Evolutionary conservation across 208 protist species (phyloP).

Genomic region (Trichomonas gallinae): DNA sequence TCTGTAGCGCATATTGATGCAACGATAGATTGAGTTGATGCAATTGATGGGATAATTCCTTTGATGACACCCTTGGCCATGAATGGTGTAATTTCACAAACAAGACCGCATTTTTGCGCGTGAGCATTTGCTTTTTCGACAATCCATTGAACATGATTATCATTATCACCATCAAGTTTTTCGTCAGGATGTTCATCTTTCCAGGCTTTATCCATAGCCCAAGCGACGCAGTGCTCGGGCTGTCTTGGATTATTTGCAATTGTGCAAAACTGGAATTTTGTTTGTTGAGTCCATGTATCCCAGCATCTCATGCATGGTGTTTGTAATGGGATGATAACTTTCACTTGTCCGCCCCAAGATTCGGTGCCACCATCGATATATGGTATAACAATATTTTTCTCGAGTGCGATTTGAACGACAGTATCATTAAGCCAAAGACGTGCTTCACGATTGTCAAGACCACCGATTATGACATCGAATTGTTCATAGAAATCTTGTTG

Average conservation of each 20-base stretch:
- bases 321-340: slow-evolving; percentile 47
- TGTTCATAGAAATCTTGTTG: slow-evolving; percentile 5
- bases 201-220: slow-evolving; percentile 29
- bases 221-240: slow-evolving; percentile 45
- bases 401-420: slow-evolving; percentile 33
- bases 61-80: slow-evolving; percentile 72
- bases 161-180: slow-evolving; percentile 60
- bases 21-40: slow-evolving; percentile 88
- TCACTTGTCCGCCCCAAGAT: slow-evolving; percentile 62
- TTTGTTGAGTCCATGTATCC: neutral
- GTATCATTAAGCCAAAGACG: slow-evolving; percentile 75
- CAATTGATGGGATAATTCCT: slow-evolving; percentile 94
- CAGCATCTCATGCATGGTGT: slow-evolving; percentile 36
- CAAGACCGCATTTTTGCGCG: slow-evolving; percentile 68
- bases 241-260: slow-evolving; percentile 32
- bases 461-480: slow-evolving; percentile 33
- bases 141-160: slow-evolving; percentile 68
- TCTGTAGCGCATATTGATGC: slow-evolving; percentile 35
- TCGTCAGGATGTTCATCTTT: neutral
- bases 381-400: slow-evolving; percentile 58
- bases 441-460: slow-evolving; percentile 44
- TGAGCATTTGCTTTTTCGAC: slow-evolving; percentile 53
- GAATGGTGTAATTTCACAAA: slow-evolving; percentile 52
- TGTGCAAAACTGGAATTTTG: slow-evolving; percentile 35
- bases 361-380: slow-evolving; percentile 94